Evolutionary conservation across 1,139 yeast genomes (phyloP).

Genomic region (Petasospora fabianii): DNA sequence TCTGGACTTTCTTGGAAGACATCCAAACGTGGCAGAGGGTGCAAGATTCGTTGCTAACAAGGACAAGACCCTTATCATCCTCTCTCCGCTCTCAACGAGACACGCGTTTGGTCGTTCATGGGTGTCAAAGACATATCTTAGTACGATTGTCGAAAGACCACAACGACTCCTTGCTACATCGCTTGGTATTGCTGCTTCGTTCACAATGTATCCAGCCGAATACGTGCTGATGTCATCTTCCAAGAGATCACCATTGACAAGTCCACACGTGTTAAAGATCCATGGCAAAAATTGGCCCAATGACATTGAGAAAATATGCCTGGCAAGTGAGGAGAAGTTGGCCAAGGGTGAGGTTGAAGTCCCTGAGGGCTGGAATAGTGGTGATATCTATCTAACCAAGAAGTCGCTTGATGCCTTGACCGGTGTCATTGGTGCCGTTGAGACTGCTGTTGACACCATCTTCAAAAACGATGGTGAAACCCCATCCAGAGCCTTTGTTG

Average conservation of each 20-base stretch:
- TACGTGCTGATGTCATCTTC: constrained; percentile 51
- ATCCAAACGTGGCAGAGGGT: constrained; percentile 50
- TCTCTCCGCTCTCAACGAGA: constrained; percentile 58
- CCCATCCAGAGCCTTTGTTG: constrained; percentile 61
- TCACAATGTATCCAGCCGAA: constrained; percentile 63
- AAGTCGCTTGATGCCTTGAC: constrained; percentile 69
- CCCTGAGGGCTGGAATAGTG: constrained; percentile 79
- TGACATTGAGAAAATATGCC: constrained; percentile 55
- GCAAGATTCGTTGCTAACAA: constrained; percentile 39
- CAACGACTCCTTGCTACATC: constrained; percentile 74
- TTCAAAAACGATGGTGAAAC: constrained; percentile 35
- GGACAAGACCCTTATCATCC: constrained; percentile 33
- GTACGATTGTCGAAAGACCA: constrained; percentile 81
- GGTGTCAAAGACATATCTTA: constrained; percentile 65
- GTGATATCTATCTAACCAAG: constrained; percentile 73
- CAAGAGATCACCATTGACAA: constrained; percentile 43
- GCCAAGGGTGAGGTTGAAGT: constrained; percentile 62
- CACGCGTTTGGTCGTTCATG: constrained; percentile 75
- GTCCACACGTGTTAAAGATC: constrained; percentile 64
- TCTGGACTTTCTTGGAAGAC: constrained; percentile 45
- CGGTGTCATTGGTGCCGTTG: constrained; percentile 79
- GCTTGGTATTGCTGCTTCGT: constrained; percentile 74
- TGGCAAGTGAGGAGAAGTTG: constrained; percentile 54
- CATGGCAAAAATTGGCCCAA: constrained; percentile 77
- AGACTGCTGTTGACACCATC: constrained; percentile 63